Evolutionary conservation across 495 filamentous ascomycete genomes (phyloP).

Genomic region (Penicillium daleae): DNA sequence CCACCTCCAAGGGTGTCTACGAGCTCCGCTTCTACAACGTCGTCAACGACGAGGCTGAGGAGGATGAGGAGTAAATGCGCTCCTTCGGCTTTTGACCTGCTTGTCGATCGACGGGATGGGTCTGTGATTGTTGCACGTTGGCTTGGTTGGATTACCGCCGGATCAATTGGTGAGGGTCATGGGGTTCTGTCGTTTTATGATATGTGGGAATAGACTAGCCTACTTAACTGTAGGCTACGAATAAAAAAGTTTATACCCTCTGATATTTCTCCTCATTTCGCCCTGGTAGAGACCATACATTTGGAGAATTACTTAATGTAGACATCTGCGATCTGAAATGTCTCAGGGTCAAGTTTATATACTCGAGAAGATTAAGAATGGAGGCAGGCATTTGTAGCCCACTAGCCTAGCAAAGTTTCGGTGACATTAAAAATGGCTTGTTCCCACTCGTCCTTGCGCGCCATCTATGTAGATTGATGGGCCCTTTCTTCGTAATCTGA

Average conservation of each 20-base stretch:
- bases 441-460: neutral
- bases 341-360: neutral
- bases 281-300: neutral
- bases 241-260: conserved; percentile 41
- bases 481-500: neutral
- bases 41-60: conserved; percentile 93
- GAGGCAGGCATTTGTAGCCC: neutral
- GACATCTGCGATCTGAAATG: neutral
- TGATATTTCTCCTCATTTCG: neutral
- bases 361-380: neutral
- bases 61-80: conserved; percentile 89
- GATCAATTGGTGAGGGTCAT: conserved; percentile 19
- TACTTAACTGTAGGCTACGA: conserved; percentile 26
- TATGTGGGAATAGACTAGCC: conserved; percentile 31
- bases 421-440: neutral
- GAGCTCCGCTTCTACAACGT: conserved; percentile 99
- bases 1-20: conserved; percentile 94
- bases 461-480: no score
- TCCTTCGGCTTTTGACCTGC: conserved; percentile 15
- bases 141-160: conserved; percentile 14
- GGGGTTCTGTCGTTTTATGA: conserved; percentile 23
- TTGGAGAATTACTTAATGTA: neutral
- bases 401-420: neutral
- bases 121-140: conserved; percentile 19
- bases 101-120: conserved; percentile 23